Base-by-base conservation (phyloP, 176 grass and related monocot species). In the Eleusine indica region DNA sequence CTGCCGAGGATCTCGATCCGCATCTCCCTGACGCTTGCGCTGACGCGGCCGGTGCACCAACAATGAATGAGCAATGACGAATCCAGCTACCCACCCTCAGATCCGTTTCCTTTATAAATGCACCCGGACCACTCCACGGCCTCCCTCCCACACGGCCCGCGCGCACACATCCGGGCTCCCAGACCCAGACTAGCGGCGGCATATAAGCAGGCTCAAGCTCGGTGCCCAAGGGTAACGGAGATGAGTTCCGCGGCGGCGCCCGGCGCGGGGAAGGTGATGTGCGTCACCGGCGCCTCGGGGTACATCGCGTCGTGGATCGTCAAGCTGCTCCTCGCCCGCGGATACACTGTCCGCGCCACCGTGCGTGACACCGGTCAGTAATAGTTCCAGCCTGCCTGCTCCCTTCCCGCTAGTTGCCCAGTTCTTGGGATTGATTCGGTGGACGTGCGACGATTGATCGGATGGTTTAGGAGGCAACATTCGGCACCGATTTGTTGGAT, bases 221-320 rank as follows among this genome's bases (percentile, higher is more conserved):
- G 52, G 52, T 16, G 5, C 52, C 48, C 13, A 16, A 15, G 48
- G 48, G 52, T 17, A 19, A 6, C 53, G 53, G 57, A 60, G 48
- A 90, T 82, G 69, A 83, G 68, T 63, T 81, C 77, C 0, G 49
- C 48, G 25, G 58, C 29, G 29, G 43, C 4, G 38, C 6, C 9
- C 1, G 70, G 77, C 58, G 2, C 9, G 29, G 88, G 88, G 58
- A 90, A 86, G 79, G 17, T 86, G 67, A 80, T 83, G 47, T 90
- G 88, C 80, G 88, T 90, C 39, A 89, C 87, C 40, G 87, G 87
- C 38, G 84, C 84, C 18, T 90, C 88, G 3, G 84, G 88, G 4
- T 90, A 83, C 88, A 90, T 90, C 74, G 88, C 88, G 29, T 90
- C 88, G 4, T 90, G 88, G 84, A 25, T 90, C 41, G 80, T 83